Percentiles rank a stretch among this genome's conserved stretches.
Conservation (phyloP, 805 yeast species). For the Tetrapisispora fleetii region DNA sequence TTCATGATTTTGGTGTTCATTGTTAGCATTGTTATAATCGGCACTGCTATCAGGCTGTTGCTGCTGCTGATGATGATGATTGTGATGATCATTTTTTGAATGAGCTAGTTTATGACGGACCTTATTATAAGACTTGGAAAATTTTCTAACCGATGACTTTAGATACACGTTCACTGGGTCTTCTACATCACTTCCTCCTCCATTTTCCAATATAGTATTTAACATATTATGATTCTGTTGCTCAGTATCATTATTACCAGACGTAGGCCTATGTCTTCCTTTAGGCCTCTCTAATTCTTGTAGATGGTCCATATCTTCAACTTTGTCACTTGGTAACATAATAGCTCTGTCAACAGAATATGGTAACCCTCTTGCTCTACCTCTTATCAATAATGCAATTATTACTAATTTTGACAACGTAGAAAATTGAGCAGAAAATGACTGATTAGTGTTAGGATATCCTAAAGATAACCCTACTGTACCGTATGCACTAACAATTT, state of each 20-base stretch:
- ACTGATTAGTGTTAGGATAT: slow-evolving; percentile 53
- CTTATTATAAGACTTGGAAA: not conserved
- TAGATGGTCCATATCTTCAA: slow-evolving; percentile 50
- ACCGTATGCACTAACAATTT: slow-evolving; percentile 90
- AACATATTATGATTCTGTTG: not conserved
- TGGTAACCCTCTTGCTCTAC: slow-evolving; percentile 94
- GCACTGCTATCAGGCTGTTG: not conserved
- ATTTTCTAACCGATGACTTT: slow-evolving; percentile 3
- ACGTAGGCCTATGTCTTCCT: not conserved
- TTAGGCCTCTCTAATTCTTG: slow-evolving; percentile 31
- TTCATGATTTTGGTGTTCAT: not conserved
- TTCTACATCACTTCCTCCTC: slow-evolving; percentile 2
- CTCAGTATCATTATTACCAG: not conserved
- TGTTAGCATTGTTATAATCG: not conserved
- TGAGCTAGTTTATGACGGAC: not conserved
- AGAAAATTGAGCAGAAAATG: slow-evolving; percentile 65
- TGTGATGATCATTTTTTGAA: not conserved
- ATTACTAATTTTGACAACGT: slow-evolving; percentile 72
- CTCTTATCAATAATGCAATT: slow-evolving; percentile 85
- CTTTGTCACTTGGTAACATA: slow-evolving; percentile 63
- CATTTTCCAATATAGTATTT: not conserved
- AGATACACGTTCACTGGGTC: slow-evolving; percentile 26
- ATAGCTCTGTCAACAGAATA: slow-evolving; percentile 90
- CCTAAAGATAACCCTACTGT: slow-evolving; percentile 92
- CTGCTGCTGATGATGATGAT: not conserved